Evolutionary conservation across 768 basidiomycete genomes (phyloP).

Genomic region (Termitomyces eurrhizus): DNA sequence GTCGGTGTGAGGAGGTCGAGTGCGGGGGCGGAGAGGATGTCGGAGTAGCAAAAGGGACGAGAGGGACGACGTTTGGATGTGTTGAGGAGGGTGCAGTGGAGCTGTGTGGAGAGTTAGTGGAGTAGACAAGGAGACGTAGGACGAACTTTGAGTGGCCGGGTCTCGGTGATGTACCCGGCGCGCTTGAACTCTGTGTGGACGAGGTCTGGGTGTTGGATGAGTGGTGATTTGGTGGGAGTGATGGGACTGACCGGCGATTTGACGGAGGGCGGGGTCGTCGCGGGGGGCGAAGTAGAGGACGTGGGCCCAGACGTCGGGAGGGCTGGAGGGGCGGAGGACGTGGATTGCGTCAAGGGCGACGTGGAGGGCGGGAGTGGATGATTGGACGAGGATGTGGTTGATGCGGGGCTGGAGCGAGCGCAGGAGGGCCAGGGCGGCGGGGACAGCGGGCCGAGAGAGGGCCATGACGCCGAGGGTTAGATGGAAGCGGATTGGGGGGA

Average conservation of each 20-base stretch:
- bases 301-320: constrained; percentile 35
- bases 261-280: constrained; percentile 25
- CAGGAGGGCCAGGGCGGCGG: constrained; percentile 41
- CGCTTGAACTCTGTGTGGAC: constrained; percentile 35
- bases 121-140: not conserved
- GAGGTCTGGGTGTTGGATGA: constrained; percentile 27
- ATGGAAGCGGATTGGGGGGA: constrained; percentile 59
- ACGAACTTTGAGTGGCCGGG: constrained; percentile 46
- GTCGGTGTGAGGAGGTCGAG: not conserved
- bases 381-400: constrained; percentile 30
- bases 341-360: constrained; percentile 45
- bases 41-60: constrained; percentile 18
- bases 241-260: constrained; percentile 25
- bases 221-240: too few species aligned
- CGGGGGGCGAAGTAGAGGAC: constrained; percentile 55
- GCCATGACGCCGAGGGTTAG: constrained; percentile 75
- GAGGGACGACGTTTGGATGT: constrained; percentile 15
- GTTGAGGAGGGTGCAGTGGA: constrained; percentile 21
- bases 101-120: not conserved
- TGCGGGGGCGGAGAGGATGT: constrained; percentile 6
- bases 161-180: constrained; percentile 41
- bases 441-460: constrained; percentile 34
- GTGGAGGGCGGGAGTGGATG: not conserved
- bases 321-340: constrained; percentile 31
- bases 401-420: constrained; percentile 38